Percentiles rank a stretch among this genome's conserved stretches.
Conservation (phyloP, 768 basidiomycete species). For the Rhodotorula diobovata region DNA sequence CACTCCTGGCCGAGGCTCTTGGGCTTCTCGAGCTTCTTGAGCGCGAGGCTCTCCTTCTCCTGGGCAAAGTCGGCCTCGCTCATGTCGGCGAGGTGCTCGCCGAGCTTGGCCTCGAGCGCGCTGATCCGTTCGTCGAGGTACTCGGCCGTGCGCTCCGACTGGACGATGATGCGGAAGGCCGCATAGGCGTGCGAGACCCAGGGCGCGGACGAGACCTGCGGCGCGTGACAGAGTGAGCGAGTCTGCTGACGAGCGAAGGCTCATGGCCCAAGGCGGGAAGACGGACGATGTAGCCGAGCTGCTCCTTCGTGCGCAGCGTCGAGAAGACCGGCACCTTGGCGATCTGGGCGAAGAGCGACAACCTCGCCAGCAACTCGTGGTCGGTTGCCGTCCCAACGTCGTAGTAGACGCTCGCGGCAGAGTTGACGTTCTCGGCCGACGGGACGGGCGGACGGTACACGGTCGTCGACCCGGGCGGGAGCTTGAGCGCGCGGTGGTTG, state of each 20-base stretch:
- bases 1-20: slow-evolving; percentile 83
- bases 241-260: neutral
- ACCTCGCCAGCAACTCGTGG: slow-evolving; percentile 61
- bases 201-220: slow-evolving; percentile 46
- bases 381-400: slow-evolving; percentile 68
- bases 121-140: slow-evolving; percentile 90
- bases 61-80: slow-evolving; percentile 65
- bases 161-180: slow-evolving; percentile 77
- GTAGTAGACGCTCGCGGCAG: slow-evolving; percentile 58
- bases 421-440: slow-evolving; percentile 83
- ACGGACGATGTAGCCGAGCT: slow-evolving; percentile 78
- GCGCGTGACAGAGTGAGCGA: too few species aligned
- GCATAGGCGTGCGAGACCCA: slow-evolving; percentile 61
- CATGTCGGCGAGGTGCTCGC: slow-evolving; percentile 64
- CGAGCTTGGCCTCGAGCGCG: slow-evolving; percentile 69
- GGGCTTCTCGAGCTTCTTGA: slow-evolving; percentile 72
- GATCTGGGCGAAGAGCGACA: slow-evolving; percentile 74
- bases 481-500: slow-evolving; percentile 19
- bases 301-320: slow-evolving; percentile 80
- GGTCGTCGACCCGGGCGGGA: slow-evolving; percentile 51
- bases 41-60: slow-evolving; percentile 77
- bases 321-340: slow-evolving; percentile 86
- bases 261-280: too few species aligned
- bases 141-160: slow-evolving; percentile 73
- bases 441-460: slow-evolving; percentile 65